Percentiles rank a stretch among this genome's conserved stretches.
Conservation (phyloP, 768 basidiomycete genomes). For the Podaxis pistillaris region DNA sequence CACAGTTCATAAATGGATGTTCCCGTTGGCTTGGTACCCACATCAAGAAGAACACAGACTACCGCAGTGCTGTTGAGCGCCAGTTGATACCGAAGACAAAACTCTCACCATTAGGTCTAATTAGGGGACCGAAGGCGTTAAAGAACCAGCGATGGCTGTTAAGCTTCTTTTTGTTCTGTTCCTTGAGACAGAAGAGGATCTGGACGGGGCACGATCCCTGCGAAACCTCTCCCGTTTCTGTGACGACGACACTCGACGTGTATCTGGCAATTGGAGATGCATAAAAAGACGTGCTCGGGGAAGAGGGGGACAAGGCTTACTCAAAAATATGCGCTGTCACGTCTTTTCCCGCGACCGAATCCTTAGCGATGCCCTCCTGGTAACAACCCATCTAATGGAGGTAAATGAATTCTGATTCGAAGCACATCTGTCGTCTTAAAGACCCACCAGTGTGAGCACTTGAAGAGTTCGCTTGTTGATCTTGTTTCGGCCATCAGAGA, state of each 20-base stretch:
- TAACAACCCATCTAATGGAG: constrained; percentile 72
- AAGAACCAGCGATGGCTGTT: constrained; percentile 98
- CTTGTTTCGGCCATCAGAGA: constrained; percentile 83
- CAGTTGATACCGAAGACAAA: constrained; percentile 4
- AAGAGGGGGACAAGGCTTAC: constrained; percentile 36
- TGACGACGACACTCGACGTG: constrained; percentile 76
- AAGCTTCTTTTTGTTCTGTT: constrained; percentile 96
- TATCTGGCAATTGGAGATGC: constrained; percentile 42
- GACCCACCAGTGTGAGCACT: constrained; percentile 72
- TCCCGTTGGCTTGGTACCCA: constrained; percentile 92
- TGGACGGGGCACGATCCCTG: constrained; percentile 79
- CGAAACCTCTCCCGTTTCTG: constrained; percentile 77
- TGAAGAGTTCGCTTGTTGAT: constrained; percentile 90
- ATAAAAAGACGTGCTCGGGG: background rate
- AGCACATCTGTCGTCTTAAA: constrained; percentile 6
- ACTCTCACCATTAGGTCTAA: constrained; percentile 72
- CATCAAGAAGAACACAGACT: constrained; percentile 92
- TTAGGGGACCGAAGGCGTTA: constrained; percentile 88
- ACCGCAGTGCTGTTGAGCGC: constrained; percentile 9
- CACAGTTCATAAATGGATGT: constrained; percentile 96
- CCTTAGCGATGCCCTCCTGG: constrained; percentile 89
- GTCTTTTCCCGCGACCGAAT: constrained; percentile 84
- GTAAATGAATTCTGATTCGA: background rate
- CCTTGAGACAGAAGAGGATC: constrained; percentile 88
- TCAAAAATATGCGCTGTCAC: constrained; percentile 95